Percentiles rank a stretch among this genome's conserved stretches.
Conservation (phyloP, 2,329 filamentous ascomycete species). For the Elsinoe australis region DNA sequence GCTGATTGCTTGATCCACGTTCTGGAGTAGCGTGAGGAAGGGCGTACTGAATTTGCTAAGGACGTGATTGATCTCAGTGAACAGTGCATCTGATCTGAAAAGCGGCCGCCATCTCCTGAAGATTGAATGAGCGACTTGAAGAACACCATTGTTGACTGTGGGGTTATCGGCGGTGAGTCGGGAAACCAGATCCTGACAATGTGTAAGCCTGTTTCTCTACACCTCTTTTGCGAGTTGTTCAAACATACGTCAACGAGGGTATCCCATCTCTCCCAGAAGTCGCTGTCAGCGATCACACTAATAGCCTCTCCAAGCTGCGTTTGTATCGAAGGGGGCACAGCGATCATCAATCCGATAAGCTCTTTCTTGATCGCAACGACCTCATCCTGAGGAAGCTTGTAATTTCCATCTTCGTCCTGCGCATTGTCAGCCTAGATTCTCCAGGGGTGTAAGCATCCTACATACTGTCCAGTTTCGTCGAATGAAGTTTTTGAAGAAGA, state of each 20-base stretch:
- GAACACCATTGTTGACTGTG: conserved; percentile 81
- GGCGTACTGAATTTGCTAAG: conserved; percentile 74
- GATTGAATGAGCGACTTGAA: conserved; percentile 96
- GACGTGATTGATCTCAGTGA: conserved; percentile 94
- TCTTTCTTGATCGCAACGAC: conserved; percentile 88
- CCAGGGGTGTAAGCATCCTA: conserved; percentile 21
- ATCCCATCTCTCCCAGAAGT: conserved; percentile 94
- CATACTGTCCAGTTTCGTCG: conserved; percentile 80
- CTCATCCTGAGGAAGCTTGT: conserved; percentile 77
- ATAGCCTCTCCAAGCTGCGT: conserved; percentile 93
- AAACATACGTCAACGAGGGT: conserved; percentile 71
- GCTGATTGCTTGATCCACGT: conserved; percentile 62
- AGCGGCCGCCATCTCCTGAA: conserved; percentile 93
- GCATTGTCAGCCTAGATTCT: conserved; percentile 21
- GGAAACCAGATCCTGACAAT: conserved; percentile 67
- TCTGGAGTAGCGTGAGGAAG: conserved; percentile 72
- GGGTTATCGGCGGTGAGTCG: conserved; percentile 75
- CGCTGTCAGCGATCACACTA: conserved; percentile 93
- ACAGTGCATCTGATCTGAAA: conserved; percentile 86
- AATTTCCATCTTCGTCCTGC: conserved; percentile 82
- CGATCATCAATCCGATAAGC: conserved; percentile 94
- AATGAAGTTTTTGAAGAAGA: conserved; percentile 99
- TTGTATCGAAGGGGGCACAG: conserved; percentile 78
- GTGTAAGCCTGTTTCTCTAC: conserved; percentile 16
- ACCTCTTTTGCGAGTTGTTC: not conserved